Conservation (phyloP, 1,284 basidiomycete species). For the Ceratobasidium sp. region DNA sequence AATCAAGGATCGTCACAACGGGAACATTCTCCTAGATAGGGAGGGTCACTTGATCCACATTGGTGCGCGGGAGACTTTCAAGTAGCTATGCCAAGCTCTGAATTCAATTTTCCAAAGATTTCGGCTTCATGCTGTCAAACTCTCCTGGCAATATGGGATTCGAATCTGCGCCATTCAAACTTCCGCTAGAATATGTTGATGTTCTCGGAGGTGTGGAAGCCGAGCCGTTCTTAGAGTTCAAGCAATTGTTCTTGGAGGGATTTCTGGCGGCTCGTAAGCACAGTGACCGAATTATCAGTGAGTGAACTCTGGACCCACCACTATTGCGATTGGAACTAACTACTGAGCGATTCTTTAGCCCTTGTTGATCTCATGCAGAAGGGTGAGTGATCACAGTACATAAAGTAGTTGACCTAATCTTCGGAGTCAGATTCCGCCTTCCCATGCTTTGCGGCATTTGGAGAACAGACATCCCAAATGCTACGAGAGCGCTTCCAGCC, state of each 20-base stretch:
- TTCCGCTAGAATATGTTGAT: constrained; percentile 91
- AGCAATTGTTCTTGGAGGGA: constrained; percentile 86
- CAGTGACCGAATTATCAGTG: constrained; percentile 95
- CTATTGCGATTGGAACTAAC: neutral
- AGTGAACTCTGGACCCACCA: constrained; percentile 49
- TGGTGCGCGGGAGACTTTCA: constrained; percentile 35
- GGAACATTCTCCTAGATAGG: constrained; percentile 95
- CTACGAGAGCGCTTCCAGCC: constrained; percentile 95
- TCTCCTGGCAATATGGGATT: constrained; percentile 98
- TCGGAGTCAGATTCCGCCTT: constrained; percentile 77
- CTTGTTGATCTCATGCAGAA: constrained; percentile 97
- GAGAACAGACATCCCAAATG: constrained; percentile 87
- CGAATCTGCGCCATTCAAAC: constrained; percentile 98
- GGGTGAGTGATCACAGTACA: constrained; percentile 57
- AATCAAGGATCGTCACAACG: constrained; percentile 99
- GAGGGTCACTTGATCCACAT: constrained; percentile 86
- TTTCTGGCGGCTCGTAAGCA: constrained; percentile 96
- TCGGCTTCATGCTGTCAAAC: constrained; percentile 98
- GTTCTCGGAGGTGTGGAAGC: constrained; percentile 89
- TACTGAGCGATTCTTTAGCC: constrained; percentile 57
- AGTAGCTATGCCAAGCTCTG: neutral
- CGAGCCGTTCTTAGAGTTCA: constrained; percentile 84
- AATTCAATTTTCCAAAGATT: constrained; percentile 63
- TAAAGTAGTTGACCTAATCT: constrained; percentile 21
- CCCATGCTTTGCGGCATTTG: constrained; percentile 90